phyloP scores from a whole-genome alignment of 2,329 filamentous ascomycete genomes.

The Epichloe sp. region DNA sequence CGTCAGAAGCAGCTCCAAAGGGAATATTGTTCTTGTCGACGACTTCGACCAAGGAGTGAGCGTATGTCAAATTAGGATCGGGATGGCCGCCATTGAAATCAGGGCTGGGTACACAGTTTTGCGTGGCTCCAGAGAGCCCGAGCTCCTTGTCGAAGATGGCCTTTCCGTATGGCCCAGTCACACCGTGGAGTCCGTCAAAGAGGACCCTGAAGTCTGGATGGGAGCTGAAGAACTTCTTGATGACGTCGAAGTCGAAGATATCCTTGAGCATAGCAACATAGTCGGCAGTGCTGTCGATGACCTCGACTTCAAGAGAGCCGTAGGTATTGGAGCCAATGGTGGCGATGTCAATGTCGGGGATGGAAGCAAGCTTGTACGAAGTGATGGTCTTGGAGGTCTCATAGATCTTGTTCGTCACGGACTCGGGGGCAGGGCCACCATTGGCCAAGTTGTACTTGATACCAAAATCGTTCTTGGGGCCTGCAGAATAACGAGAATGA shows the following conservation, averaged over 20 bases:
- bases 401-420: slow-evolving; percentile 96
- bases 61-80: slow-evolving; percentile 95
- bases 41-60: slow-evolving; percentile 82
- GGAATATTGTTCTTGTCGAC: slow-evolving; percentile 87
- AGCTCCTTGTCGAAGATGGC: slow-evolving; percentile 94
- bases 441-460: slow-evolving; percentile 99
- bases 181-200: slow-evolving; percentile 87
- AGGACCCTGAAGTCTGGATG: slow-evolving; percentile 93
- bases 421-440: slow-evolving; percentile 88
- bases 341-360: slow-evolving; percentile 73
- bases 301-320: slow-evolving; percentile 80
- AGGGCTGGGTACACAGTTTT: slow-evolving; percentile 84
- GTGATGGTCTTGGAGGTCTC: slow-evolving; percentile 79
- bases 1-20: slow-evolving; percentile 92
- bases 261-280: slow-evolving; percentile 94
- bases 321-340: slow-evolving; percentile 76
- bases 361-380: slow-evolving; percentile 82
- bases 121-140: slow-evolving; percentile 62
- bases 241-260: slow-evolving; percentile 95
- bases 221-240: slow-evolving; percentile 80
- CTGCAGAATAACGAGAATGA: slow-evolving; percentile 28
- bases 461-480: slow-evolving; percentile 88
- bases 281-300: slow-evolving; percentile 85
- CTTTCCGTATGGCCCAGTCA: slow-evolving; percentile 88
- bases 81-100: slow-evolving; percentile 97